Base-by-base conservation (phyloP, 2,329 filamentous ascomycete species). In the Fusarium sp. region DNA sequence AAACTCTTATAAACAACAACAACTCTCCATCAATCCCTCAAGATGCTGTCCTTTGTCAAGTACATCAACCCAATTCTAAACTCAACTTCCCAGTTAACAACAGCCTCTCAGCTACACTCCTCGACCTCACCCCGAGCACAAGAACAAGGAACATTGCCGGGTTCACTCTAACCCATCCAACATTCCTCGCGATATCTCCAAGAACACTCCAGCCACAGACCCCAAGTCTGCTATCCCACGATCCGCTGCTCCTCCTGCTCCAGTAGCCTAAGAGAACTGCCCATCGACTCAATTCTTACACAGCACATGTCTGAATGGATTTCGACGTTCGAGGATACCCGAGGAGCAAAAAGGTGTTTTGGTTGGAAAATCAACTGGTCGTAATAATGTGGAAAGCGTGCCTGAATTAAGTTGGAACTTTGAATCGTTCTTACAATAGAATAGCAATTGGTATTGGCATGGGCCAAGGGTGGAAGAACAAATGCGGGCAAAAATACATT, bases 1-100 rank as follows among this genome's bases (percentile, higher is more conserved):
- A 33, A 18, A n/a, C 33, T 18, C 28, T 50, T 23, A 18, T 16
- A 33, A 29, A 21, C 31, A 9, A 42, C 23, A 31, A n/a, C 39
- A 49, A 33, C 29, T 15, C 20, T 11, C 28, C 28, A 31, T 21
- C n/a, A 31, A 33, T 28, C 13, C 26, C 23, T 35, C 56, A 69
- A 42, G n/a, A 70, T 70, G 68, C 68, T 70, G 39, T 71, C 68
- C 31, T 69, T 71, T 52, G 68, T 70, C 61, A 70, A 70, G 68
- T 71, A 69, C 29, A 9, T 35, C 13, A 21, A 10, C 39, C 35
- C 26, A 8, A 12, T n/a, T 15, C 42, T 18, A 16, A 20, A 21
- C 29, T 21, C 35, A 28, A 23, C 20, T 21, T 23, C 31, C 33
- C 21, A 21, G 29, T 56, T 69, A 48, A 70, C 28, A 31, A 23